Base-by-base conservation (phyloP, 1,284 basidiomycete species). In the Ustilago shanxiensis region DNA sequence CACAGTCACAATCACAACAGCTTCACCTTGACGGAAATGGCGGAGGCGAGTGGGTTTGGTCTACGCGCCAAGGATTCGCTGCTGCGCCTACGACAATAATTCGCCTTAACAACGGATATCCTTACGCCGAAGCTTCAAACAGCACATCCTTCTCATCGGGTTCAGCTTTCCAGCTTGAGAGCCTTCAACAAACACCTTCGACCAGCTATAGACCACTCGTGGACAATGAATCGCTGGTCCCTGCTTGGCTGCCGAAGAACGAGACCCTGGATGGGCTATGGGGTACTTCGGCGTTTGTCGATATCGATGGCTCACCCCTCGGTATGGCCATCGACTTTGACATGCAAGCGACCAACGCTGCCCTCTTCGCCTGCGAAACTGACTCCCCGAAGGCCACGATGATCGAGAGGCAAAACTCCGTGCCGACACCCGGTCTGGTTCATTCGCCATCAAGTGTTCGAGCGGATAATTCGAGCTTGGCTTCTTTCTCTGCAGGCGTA, bases 1-100 rank as follows among this genome's bases (percentile, higher is more conserved):
- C 31, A 33, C 31, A 33, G 11, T 33, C 31, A 33, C 31, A 53
- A 14, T 22, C 55, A 49, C 49, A 52, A 44, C 29, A 47, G n/a
- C 28, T 28, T 49, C 47, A 26, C 24, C 8, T 45, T 29, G 29
- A 28, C 13, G 29, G 9, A 14, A 51, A 24, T 22, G 44, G 49
- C 29, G 22, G 10, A 37, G 63, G 53, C 41, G 44, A 66, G 52
- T 66, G 65, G 65, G 44, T 60, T 7, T 66, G 58, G 65, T 56
- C 58, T 1, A 60, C 53, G 9, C 54, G 28, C 3, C 58, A 60
- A 39, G 65, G 16, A 10, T 50, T 66, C 26, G 16, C 45, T 26
- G 26, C 65, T 29, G 35, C 57, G 31, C n/a, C n/a, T n/a, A 33
- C 31, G 28, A 39, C 57, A 11, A 49, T 50, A 11, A 56, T n/a